phyloP scores from a whole-genome alignment of 495 filamentous ascomycete genomes.

The Neurospora hispaniola region DNA sequence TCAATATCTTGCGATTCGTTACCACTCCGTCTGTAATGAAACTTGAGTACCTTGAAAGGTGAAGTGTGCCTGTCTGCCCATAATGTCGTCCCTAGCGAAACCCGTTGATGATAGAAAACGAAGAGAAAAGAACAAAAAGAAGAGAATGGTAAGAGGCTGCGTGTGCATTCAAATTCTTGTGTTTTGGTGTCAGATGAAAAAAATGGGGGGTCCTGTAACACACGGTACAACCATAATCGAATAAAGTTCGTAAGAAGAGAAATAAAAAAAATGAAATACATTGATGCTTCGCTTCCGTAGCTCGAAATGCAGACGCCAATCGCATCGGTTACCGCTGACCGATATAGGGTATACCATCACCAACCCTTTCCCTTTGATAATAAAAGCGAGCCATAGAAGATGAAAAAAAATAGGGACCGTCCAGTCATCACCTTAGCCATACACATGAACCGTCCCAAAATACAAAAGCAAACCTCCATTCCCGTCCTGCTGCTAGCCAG shows the following conservation, averaged over 20 bases:
- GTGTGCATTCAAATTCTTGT: neutral
- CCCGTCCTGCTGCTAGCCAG: neutral
- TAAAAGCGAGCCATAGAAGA: neutral
- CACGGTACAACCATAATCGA: neutral
- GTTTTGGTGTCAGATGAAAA: neutral
- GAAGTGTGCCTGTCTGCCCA: neutral
- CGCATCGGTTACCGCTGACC: neutral
- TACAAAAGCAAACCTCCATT: neutral
- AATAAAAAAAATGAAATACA: neutral
- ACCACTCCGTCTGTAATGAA: neutral
- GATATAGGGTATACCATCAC: neutral
- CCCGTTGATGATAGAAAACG: neutral
- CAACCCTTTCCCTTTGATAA: neutral
- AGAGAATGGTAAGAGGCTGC: neutral
- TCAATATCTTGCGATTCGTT: neutral
- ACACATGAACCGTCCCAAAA: neutral
- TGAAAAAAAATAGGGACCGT: neutral
- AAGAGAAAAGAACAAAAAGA: neutral
- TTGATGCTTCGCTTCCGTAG: neutral
- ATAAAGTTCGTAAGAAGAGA: neutral
- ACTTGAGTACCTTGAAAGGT: neutral
- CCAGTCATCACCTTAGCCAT: neutral
- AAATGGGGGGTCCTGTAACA: neutral
- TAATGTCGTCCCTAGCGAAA: neutral
- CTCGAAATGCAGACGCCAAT: neutral